Conservation (phyloP, 2,329 filamentous ascomycete species). For the Claviceps pazoutovae region DNA sequence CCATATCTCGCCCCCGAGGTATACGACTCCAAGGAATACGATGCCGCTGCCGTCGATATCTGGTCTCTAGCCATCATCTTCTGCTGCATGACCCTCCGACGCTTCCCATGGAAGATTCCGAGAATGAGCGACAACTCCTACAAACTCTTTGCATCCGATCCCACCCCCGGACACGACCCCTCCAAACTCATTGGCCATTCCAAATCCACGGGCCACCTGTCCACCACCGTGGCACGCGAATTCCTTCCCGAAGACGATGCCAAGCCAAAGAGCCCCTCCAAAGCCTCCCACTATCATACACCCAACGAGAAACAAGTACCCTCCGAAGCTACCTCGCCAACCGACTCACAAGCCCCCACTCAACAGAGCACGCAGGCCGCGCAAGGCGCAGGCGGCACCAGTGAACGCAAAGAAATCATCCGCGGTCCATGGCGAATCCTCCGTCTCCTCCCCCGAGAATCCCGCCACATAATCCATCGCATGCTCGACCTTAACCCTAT, state of each 20-base stretch:
- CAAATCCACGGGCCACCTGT: conserved; percentile 29
- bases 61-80: conserved; percentile 98
- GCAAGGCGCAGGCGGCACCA: conserved; percentile 7
- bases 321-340: conserved; percentile 2
- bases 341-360: conserved; percentile 6
- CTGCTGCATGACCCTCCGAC: conserved; percentile 91
- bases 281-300: conserved; percentile 2
- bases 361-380: too few species aligned
- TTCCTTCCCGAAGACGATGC: conserved; percentile 22
- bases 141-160: conserved; percentile 77
- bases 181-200: conserved; percentile 35
- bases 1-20: conserved; percentile 95
- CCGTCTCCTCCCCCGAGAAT: conserved; percentile 76
- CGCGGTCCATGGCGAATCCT: conserved; percentile 86
- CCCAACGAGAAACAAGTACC: not conserved
- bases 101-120: conserved; percentile 96
- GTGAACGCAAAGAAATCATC: conserved; percentile 61
- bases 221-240: conserved; percentile 25
- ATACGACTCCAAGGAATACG: conserved; percentile 85
- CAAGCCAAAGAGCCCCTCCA: conserved; percentile 13
- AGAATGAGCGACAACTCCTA: conserved; percentile 86
- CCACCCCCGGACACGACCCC: conserved; percentile 58
- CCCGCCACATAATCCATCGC: conserved; percentile 71
- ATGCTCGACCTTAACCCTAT: conserved; percentile 87
- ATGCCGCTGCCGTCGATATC: conserved; percentile 85